These are phyloP conservation scores for Neonectria faginata DNA, from an alignment of 2,329 filamentous ascomycete genomes.

Conservation along the genomic window DNA sequence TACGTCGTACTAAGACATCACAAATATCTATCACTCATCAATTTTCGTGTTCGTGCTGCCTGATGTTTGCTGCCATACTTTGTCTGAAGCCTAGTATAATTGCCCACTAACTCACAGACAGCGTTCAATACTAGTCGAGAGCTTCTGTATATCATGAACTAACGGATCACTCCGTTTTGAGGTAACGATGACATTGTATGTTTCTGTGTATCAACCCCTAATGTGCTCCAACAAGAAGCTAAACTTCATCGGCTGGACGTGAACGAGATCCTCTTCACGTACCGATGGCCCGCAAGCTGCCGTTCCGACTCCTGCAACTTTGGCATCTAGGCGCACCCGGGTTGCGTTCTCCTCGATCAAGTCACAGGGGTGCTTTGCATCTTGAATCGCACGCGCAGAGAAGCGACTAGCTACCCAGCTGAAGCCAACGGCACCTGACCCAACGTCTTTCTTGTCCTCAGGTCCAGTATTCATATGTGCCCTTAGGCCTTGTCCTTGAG, in stretches of 20 bases:
- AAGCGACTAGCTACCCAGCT: conserved; percentile 69
- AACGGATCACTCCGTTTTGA: no score
- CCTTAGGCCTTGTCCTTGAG: conserved; percentile 26
- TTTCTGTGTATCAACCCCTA: neutral
- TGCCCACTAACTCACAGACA: no score
- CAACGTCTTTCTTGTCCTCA: neutral
- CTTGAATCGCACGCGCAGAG: conserved; percentile 63
- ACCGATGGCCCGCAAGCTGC: conserved; percentile 62
- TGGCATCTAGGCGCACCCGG: conserved; percentile 56
- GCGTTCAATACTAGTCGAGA: no score
- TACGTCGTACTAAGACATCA: no score
- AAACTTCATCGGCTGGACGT: neutral
- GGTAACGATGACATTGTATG: no score
- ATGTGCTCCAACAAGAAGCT: neutral
- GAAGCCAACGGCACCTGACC: conserved; percentile 41
- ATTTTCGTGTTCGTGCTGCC: no score
- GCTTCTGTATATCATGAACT: no score
- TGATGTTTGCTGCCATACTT: no score
- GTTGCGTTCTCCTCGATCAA: conserved; percentile 62
- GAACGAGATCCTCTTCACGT: conserved; percentile 50
- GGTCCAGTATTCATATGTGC: conserved; percentile 32
- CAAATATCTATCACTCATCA: no score
- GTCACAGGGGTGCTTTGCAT: conserved; percentile 73
- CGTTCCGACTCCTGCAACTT: conserved; percentile 62
- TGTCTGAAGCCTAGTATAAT: no score